Evolutionary conservation across 345 rosid species (phyloP).

Genomic region (Camelina laxa): DNA sequence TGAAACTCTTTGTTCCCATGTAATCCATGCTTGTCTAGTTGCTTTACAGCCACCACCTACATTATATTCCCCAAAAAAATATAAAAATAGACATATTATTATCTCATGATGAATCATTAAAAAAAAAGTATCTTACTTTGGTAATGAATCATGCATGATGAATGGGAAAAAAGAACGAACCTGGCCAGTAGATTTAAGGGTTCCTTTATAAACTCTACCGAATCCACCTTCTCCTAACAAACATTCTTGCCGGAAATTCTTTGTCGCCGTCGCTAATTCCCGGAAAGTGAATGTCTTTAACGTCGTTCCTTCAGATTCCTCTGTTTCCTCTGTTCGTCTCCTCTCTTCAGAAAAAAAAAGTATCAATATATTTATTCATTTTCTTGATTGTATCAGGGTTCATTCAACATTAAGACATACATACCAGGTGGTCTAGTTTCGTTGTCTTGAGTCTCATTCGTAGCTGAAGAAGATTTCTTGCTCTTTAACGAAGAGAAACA

Average conservation of each 20-base stretch:
- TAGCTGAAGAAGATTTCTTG: slow-evolving; percentile 38
- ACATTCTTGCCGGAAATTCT: slow-evolving; percentile 71
- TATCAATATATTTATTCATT: background rate
- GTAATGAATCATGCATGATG: background rate
- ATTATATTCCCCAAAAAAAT: background rate
- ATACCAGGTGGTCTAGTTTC: slow-evolving; percentile 29
- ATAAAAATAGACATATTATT: background rate
- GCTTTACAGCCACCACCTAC: slow-evolving; percentile 73
- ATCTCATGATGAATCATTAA: background rate
- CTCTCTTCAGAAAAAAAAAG: slow-evolving; percentile 20
- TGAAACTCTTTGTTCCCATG: slow-evolving; percentile 66
- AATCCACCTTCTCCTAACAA: slow-evolving; percentile 84
- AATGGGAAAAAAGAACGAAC: slow-evolving; percentile 34
- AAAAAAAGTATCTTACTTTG: background rate
- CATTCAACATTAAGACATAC: background rate
- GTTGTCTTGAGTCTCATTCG: slow-evolving; percentile 30
- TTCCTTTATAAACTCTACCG: slow-evolving; percentile 82
- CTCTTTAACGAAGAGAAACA: slow-evolving; percentile 60
- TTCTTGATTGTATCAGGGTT: background rate
- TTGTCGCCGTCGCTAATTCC: slow-evolving; percentile 77
- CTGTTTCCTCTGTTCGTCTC: slow-evolving; percentile 18
- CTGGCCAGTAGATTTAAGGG: slow-evolving; percentile 59
- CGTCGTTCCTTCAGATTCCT: slow-evolving; percentile 15
- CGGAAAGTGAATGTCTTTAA: slow-evolving; percentile 53
- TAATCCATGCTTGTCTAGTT: slow-evolving; percentile 68